phyloP scores from a whole-genome alignment of 2,329 filamentous ascomycete species.

The Fusarium cicatricum region DNA sequence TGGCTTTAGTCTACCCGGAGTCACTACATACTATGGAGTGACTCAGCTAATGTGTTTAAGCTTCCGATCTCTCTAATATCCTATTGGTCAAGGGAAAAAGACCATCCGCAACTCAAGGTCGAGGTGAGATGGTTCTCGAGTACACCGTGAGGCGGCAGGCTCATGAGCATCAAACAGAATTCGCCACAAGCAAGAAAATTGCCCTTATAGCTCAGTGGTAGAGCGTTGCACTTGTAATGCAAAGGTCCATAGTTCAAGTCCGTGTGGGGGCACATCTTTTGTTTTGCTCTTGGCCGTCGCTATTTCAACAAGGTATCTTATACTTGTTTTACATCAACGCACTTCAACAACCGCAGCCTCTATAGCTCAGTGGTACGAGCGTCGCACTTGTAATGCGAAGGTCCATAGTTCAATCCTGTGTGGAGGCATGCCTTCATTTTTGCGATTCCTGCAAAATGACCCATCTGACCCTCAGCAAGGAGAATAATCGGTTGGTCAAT shows the following conservation, averaged over 20 bases:
- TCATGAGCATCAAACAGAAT: not conserved
- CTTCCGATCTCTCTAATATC: no score
- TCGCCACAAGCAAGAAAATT: not conserved
- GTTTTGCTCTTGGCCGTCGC: not conserved
- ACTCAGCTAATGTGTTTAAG: no score
- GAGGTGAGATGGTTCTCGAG: no score
- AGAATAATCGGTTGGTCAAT: not conserved
- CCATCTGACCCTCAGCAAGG: not conserved
- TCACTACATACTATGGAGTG: no score
- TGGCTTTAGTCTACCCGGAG: no score
- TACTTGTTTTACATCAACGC: not conserved
- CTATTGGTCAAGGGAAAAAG: no score
- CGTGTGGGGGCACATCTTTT: conserved; percentile 31
- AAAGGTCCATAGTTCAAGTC: conserved; percentile 38
- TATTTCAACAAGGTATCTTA: not conserved
- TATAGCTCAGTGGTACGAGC: conserved; percentile 16
- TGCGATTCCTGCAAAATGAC: not conserved
- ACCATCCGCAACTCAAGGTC: no score
- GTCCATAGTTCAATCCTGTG: conserved; percentile 16
- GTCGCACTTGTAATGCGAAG: conserved; percentile 16
- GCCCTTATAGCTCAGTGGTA: conserved; percentile 37
- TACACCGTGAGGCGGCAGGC: no score
- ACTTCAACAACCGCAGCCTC: conserved; percentile 1
- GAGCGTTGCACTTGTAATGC: conserved; percentile 38
- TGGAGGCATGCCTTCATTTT: conserved; percentile 2